Evolutionary conservation across 1,284 basidiomycete genomes (phyloP).

Genomic region (Tilletia setariae): DNA sequence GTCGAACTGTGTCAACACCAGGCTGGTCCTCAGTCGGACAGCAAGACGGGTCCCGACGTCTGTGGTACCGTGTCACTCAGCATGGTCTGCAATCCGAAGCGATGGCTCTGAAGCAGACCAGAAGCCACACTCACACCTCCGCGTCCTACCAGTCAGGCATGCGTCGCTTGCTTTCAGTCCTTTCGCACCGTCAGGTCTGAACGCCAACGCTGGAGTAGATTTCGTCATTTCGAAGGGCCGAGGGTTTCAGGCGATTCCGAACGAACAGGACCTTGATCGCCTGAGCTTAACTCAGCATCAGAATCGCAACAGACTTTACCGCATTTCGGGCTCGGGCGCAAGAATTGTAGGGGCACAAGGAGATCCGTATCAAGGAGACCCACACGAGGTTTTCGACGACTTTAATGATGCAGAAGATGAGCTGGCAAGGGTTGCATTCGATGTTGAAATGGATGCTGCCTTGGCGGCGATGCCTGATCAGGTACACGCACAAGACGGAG

Average conservation of each 20-base stretch:
- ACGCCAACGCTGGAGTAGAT: not conserved
- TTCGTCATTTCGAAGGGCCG: slow-evolving; percentile 9
- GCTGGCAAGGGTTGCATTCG: not conserved
- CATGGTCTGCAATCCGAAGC: not conserved
- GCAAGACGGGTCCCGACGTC: slow-evolving; percentile 17
- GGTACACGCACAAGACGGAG: not conserved
- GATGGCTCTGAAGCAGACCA: not conserved
- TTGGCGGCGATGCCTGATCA: slow-evolving; percentile 1
- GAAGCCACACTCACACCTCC: not conserved
- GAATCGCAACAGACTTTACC: not conserved
- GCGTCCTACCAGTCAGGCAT: not conserved
- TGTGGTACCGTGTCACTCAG: not conserved
- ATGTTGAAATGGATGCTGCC: slow-evolving; percentile 13
- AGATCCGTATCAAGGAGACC: not conserved
- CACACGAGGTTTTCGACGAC: not conserved
- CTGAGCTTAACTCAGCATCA: not conserved
- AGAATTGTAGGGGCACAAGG: not conserved
- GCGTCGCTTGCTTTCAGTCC: slow-evolving; percentile 2
- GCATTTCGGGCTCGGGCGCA: no score
- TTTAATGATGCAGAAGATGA: slow-evolving; percentile 4
- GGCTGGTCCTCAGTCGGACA: slow-evolving; percentile 30
- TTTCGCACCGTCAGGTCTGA: not conserved
- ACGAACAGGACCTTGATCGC: slow-evolving; percentile 5
- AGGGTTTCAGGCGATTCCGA: not conserved
- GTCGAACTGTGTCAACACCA: slow-evolving; percentile 38